phyloP scores from a whole-genome alignment of 2,329 filamentous ascomycete species.

The Calonectria pseudoturangicola region DNA sequence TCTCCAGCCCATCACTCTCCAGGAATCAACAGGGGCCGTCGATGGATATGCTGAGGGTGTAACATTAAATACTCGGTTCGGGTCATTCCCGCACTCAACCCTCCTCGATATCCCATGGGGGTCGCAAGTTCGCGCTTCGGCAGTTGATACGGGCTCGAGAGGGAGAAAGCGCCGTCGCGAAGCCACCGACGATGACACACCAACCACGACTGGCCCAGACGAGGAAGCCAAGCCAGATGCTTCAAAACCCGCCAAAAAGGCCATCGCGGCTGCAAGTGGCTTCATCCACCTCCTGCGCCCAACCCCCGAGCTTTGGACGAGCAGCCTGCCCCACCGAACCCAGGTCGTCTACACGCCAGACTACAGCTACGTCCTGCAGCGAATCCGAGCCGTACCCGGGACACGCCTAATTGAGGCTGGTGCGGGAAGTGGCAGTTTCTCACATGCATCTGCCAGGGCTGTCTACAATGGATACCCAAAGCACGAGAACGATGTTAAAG shows the following conservation, averaged over 20 bases:
- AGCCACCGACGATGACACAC: slow-evolving; percentile 66
- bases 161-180: slow-evolving; percentile 80
- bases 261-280: slow-evolving; percentile 76
- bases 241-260: slow-evolving; percentile 66
- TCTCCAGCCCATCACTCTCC: slow-evolving; percentile 84
- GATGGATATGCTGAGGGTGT: slow-evolving; percentile 85
- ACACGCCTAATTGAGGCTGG: slow-evolving; percentile 86
- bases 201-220: slow-evolving; percentile 58
- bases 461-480: slow-evolving; percentile 83
- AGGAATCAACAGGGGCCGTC: slow-evolving; percentile 75
- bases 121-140: slow-evolving; percentile 90
- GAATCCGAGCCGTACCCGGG: slow-evolving; percentile 84
- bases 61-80: slow-evolving; percentile 93
- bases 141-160: slow-evolving; percentile 93
- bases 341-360: slow-evolving; percentile 92
- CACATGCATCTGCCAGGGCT: slow-evolving; percentile 84
- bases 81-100: slow-evolving; percentile 89
- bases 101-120: slow-evolving; percentile 90
- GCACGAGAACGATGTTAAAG: slow-evolving; percentile 66
- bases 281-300: slow-evolving; percentile 88
- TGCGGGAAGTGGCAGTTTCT: slow-evolving; percentile 88
- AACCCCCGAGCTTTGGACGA: slow-evolving; percentile 89
- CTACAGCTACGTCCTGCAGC: slow-evolving; percentile 88
- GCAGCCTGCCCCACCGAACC: slow-evolving; percentile 85
- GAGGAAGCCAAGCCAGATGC: slow-evolving; percentile 57